Evolutionary conservation across 2,329 filamentous ascomycete genomes (phyloP), one percentile per base, ranked within the genome.

Genomic region (Alternaria viburni): DNA sequence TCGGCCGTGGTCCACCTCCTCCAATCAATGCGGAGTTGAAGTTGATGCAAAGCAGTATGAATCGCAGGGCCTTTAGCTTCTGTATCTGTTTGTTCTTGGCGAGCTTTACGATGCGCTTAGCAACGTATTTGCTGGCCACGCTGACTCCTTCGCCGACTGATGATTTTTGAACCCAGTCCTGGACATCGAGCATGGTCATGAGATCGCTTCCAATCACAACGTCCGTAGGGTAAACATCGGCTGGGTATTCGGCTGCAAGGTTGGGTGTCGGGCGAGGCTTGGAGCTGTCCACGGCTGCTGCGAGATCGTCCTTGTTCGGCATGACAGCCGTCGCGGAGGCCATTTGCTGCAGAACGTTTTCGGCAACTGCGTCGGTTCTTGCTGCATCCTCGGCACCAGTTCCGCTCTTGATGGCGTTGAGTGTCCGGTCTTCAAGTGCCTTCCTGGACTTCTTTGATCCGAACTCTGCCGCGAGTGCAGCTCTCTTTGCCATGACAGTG

Each of bases 381-480:
- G 30, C 49, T 3, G 28, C 49, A 4, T 36, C 49, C 11, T 52
- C 49, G 9, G 30, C 71, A 26, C 69, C 60, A 41, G 71, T 63
- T 52, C 66, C 63, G 17, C 71, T 74, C 26, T 76, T 75, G 69
- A 95, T 93, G 17, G 91, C 90, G 74, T 94, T 93, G 71, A 91
- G 86, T 3, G 89, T 88, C 67, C 87, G 85, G 59, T 89, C 87
- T 26, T 86, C 84, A 69, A 96, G 88, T 1, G 88, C 90, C 81
- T 94, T 95, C 84, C 90, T 91, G 21, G 92, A 91, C 81, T 94
- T 95, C 83, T 92, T 93, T 25, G 92, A 95, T 77, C 93, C 93
- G 74, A 96, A 96, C 30, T 90, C 89, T 71, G 91, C 86, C 44
- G 91, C 91, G 12, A 96, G 88, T 3, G 90, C 87, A 70, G 89